A percentile compares a stretch with the other conserved stretches of the same genome.
Conservation (phyloP, 2,329 filamentous ascomycete species). For the Microdochium bolleyi region DNA sequence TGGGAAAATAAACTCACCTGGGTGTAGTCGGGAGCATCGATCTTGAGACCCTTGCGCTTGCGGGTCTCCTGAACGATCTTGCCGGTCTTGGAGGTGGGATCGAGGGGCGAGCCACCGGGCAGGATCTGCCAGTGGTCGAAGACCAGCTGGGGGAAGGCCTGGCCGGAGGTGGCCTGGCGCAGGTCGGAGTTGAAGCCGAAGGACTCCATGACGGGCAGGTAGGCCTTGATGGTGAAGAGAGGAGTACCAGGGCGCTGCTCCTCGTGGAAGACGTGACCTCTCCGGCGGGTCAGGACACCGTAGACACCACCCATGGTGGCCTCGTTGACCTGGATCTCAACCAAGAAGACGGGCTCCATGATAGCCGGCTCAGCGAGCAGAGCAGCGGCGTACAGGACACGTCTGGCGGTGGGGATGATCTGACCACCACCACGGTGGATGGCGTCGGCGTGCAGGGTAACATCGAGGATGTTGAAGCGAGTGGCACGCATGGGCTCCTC, state of each 20-base stretch:
- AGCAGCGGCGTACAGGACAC: constrained; percentile 89
- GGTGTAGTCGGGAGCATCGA: constrained; percentile 82
- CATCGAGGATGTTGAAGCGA: constrained; percentile 99
- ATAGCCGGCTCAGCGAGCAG: constrained; percentile 88
- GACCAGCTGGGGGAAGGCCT: constrained; percentile 98
- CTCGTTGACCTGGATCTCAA: constrained; percentile 99
- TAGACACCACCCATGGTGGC: constrained; percentile 99
- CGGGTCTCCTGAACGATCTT: constrained; percentile 81
- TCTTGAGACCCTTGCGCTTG: constrained; percentile 99
- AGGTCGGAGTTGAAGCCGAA: constrained; percentile 99
- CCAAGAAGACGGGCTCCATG: constrained; percentile 95
- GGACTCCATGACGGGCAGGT: constrained; percentile 92
- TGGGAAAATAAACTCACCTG: constrained; percentile 63
- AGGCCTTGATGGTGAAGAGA: constrained; percentile 98
- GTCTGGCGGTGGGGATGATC: constrained; percentile 95
- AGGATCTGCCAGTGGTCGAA: constrained; percentile 99
- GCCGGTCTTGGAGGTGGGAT: constrained; percentile 74
- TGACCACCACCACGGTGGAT: constrained; percentile 99
- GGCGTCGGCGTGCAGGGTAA: constrained; percentile 98
- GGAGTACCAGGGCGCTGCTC: constrained; percentile 97
- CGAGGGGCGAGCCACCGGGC: constrained; percentile 86
- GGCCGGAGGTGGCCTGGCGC: constrained; percentile 84
- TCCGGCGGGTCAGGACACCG: constrained; percentile 91
- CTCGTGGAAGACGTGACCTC: constrained; percentile 99
- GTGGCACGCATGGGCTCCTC: constrained; percentile 97